Percentiles rank a stretch among this genome's conserved stretches.
Evolutionary conservation across 2,329 filamentous ascomycete genomes (phyloP).

Genomic region (Apiospora rasikravindrae): DNA sequence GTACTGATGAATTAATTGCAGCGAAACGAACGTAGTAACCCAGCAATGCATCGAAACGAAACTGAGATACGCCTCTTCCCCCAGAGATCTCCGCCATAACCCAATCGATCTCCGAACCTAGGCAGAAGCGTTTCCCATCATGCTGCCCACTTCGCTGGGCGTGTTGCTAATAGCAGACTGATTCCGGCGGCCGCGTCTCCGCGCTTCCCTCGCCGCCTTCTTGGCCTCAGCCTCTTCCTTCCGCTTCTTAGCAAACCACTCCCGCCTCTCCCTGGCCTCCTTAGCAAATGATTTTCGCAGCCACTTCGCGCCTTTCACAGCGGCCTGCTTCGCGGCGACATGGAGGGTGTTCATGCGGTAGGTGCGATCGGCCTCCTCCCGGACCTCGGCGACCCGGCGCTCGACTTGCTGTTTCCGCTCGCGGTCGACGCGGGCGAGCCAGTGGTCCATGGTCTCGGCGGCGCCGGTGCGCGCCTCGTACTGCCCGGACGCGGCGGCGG

Average conservation of each 20-base stretch:
- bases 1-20: no score
- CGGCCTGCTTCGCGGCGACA: not conserved
- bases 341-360: not conserved
- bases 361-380: not conserved
- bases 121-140: not conserved
- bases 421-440: not conserved
- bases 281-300: no score
- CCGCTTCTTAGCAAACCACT: not conserved
- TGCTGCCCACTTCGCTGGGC: not conserved
- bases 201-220: not conserved
- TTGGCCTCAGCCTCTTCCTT: not conserved
- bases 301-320: not conserved
- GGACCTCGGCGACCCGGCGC: not conserved
- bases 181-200: not conserved
- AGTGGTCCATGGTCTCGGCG: not conserved
- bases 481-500: not conserved
- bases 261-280: not conserved
- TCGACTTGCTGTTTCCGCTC: not conserved
- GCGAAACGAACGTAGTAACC: not conserved
- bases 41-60: no score
- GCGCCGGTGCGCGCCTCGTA: not conserved
- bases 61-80: no score
- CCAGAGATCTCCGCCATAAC: not conserved
- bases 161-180: not conserved
- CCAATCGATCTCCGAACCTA: not conserved